These are phyloP conservation scores for Leucosporidium yakuticum DNA, from an alignment of 768 basidiomycete genomes.

Conservation along the genomic window DNA sequence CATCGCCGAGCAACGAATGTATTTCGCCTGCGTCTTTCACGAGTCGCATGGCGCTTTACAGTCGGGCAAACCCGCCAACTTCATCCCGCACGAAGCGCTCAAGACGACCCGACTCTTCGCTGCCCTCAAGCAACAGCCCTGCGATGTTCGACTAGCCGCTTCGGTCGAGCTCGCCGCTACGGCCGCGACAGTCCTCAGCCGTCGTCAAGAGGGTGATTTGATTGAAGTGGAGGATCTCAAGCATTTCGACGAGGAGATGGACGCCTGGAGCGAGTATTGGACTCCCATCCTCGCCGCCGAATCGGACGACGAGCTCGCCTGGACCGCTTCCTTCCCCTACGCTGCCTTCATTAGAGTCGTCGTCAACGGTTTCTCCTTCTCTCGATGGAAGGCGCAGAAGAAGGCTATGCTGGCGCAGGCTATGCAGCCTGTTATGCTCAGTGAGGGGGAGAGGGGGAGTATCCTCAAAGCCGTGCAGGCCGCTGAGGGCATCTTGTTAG, in stretches of 20 bases:
- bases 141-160: constrained; percentile 29
- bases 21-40: constrained; percentile 31
- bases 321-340: constrained; percentile 23
- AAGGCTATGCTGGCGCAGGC: constrained; percentile 5
- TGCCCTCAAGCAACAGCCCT: constrained; percentile 5
- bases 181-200: constrained; percentile 5
- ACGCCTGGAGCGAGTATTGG: constrained; percentile 31
- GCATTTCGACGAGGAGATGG: constrained; percentile 20
- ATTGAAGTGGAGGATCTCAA: constrained; percentile 13
- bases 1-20: constrained; percentile 24
- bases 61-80: constrained; percentile 27
- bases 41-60: constrained; percentile 32
- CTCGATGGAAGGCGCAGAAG: constrained; percentile 23
- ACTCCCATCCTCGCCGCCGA: constrained; percentile 11
- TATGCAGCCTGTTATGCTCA: not conserved
- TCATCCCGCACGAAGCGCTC: constrained; percentile 20
- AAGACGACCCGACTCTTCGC: constrained; percentile 32
- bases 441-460: constrained; percentile 13
- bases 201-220: constrained; percentile 16
- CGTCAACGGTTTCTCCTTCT: constrained; percentile 27
- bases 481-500: constrained; percentile 23
- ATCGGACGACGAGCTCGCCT: constrained; percentile 11
- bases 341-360: constrained; percentile 22
- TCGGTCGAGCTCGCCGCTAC: constrained; percentile 31
- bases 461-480: constrained; percentile 14